Evolutionary conservation across 225 moss, liverwort and hornwort species (phyloP).

Genomic region (Antitrichia curtipendula): DNA sequence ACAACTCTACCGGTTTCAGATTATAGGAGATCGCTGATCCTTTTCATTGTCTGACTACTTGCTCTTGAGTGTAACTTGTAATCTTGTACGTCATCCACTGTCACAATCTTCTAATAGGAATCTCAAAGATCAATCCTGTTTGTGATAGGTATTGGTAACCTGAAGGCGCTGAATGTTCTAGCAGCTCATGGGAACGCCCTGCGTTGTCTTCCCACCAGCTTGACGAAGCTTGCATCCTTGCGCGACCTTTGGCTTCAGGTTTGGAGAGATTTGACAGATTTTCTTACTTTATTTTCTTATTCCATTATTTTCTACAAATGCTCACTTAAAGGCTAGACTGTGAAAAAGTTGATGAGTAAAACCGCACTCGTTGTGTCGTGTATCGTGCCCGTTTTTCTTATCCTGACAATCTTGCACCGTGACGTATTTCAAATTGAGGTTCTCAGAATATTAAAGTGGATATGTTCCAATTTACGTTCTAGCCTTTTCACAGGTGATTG

Average conservation of each 20-base stretch:
- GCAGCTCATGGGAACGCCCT: conserved; percentile 63
- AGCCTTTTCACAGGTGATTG: background rate
- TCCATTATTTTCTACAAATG: background rate
- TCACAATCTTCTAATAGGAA: background rate
- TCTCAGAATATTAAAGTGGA: background rate
- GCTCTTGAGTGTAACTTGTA: background rate
- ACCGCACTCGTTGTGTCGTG: background rate
- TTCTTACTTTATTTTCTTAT: background rate
- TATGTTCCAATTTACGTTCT: background rate
- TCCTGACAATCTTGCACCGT: background rate
- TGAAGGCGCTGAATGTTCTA: conserved; percentile 54
- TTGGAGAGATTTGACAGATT: background rate
- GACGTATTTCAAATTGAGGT: background rate
- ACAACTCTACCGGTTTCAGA: background rate
- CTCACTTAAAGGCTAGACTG: background rate
- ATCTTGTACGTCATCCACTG: background rate
- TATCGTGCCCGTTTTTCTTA: background rate
- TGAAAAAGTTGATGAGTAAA: background rate
- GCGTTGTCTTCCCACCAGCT: conserved; percentile 40
- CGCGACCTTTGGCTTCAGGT: conserved; percentile 92
- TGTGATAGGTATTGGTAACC: conserved; percentile 46
- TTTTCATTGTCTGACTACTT: background rate
- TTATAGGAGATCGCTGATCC: background rate
- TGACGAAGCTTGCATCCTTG: conserved; percentile 56
- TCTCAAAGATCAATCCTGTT: background rate